Evolutionary conservation across 1,284 basidiomycete genomes (phyloP), one percentile per base, ranked within the genome.

Genomic region (Dichomitus squalens): DNA sequence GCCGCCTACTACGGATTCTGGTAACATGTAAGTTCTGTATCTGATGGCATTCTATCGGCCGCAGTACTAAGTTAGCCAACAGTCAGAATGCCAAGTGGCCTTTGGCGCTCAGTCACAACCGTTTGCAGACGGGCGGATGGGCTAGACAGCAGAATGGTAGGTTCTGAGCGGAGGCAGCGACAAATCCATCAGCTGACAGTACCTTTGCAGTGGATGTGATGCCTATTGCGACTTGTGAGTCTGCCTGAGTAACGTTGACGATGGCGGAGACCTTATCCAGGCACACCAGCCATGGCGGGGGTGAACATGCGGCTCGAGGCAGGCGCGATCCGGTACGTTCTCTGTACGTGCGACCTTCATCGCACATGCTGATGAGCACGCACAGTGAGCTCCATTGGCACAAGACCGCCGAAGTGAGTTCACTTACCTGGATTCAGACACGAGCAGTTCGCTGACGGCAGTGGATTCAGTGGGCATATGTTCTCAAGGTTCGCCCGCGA

Each of bases 301-400:
- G 87, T 88, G 27, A 84, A 90, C 68, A 87, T 88, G 86, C 79
- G 87, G 41, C 73, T 90, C 27, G 79, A 86, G 66, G 72, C 82
- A 48, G 87, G 87, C 16, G 83, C 84, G 4, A 72, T 87, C 66
- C 80, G 86, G 85, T 85, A 64, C 39, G 76, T 63, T 16, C 47
- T 20, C 12, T 16, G 27, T 6, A 5, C 38, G n/a, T 48, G 16
- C n/a, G 12, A 25, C 33, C 55, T 23, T 12, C 14, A 40, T 11
- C 27, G 41, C 20, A 34, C 29, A 52, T 53, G 40, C 48, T 55
- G 36, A 49, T 36, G 21, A 14, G 11, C 23, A 38, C 16, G 44
- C 36, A 18, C 59, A 86, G 87, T 25, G 87, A 91, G 69, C 77
- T 90, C 23, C 88, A 90, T 67, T 90, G 88, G 88, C 88, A 91